Evolutionary conservation across 78 protist genomes (phyloP).

Genomic region (Emiliania huxleyi): DNA sequence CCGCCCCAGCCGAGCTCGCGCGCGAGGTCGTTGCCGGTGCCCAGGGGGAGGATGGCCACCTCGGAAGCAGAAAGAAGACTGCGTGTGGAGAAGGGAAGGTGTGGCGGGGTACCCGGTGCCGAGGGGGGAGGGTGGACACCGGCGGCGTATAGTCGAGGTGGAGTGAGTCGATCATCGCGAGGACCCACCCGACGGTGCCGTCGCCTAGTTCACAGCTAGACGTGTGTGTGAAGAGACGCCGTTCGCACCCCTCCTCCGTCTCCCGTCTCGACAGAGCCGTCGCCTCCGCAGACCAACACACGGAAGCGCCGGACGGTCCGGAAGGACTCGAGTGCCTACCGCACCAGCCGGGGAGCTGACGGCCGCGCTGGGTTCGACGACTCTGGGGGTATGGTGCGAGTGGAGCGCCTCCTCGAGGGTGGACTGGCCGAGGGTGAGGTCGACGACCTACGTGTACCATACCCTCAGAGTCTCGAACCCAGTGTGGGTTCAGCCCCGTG

Average conservation of each 20-base stretch:
- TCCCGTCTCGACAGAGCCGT: neutral
- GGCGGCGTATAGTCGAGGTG: neutral
- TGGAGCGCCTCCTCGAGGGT: neutral
- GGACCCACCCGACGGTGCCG: neutral
- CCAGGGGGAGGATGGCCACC: neutral
- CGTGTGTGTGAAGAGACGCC: too few species aligned
- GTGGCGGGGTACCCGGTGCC: neutral
- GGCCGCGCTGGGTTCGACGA: too few species aligned
- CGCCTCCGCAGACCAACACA: slow-evolving; percentile 3
- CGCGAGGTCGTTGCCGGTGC: slow-evolving; percentile 19
- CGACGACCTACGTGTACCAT: too few species aligned
- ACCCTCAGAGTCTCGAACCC: too few species aligned
- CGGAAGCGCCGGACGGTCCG: neutral
- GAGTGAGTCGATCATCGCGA: neutral
- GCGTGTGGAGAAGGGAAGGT: too few species aligned
- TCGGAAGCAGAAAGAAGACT: too few species aligned
- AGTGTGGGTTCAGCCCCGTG: too few species aligned
- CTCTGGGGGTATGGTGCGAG: too few species aligned
- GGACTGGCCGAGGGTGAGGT: neutral
- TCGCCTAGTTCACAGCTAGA: too few species aligned
- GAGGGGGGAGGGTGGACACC: neutral
- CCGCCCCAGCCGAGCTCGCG: slow-evolving; percentile 18
- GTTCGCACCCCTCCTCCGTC: too few species aligned
- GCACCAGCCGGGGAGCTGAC: too few species aligned
- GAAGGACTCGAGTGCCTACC: too few species aligned